A percentile compares a stretch with the other conserved stretches of the same genome.
These are phyloP conservation scores for Dictyophora rubrovolvata DNA, from an alignment of 768 basidiomycete genomes.

Conservation along the genomic window DNA sequence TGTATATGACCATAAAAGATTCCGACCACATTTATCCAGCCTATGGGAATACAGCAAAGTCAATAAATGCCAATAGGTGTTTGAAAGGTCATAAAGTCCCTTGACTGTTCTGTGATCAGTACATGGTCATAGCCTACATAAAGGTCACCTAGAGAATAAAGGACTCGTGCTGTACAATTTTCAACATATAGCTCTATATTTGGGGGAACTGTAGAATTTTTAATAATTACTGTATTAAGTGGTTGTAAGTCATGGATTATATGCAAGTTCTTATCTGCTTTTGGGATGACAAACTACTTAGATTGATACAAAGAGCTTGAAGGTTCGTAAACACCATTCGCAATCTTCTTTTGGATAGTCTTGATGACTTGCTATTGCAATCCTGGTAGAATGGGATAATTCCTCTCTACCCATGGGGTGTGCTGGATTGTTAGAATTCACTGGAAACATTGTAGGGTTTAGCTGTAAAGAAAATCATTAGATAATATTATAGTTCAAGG, in stretches of 20 bases:
- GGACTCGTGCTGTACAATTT: constrained; percentile 14
- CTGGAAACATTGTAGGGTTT: too few relatives aligned
- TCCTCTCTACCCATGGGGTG: constrained; percentile 24
- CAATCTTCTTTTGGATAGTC: constrained; percentile 24
- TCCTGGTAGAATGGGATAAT: constrained; percentile 28
- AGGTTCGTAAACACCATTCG: constrained; percentile 27
- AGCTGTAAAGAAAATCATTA: too few relatives aligned
- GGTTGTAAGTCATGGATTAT: constrained; percentile 30
- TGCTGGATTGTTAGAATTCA: constrained; percentile 29
- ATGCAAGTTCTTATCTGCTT: constrained; percentile 28
- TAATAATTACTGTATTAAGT: constrained; percentile 28
- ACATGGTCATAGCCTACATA: constrained; percentile 10
- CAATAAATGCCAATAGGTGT: constrained; percentile 18
- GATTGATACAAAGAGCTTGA: constrained; percentile 27
- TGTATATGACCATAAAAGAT: constrained; percentile 32
- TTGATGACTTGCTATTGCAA: constrained; percentile 21
- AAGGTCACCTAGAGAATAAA: constrained; percentile 20
- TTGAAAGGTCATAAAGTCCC: constrained; percentile 33
- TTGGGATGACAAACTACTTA: constrained; percentile 30
- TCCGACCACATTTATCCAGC: constrained; percentile 29
- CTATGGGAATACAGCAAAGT: constrained; percentile 27
- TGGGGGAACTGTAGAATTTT: constrained; percentile 25
- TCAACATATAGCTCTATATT: constrained; percentile 25
- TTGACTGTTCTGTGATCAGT: constrained; percentile 18
- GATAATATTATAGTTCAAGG: too few relatives aligned